Evolutionary conservation across 2,329 filamentous ascomycete genomes (phyloP).

Genomic region (Pseudopyricularia javanii): DNA sequence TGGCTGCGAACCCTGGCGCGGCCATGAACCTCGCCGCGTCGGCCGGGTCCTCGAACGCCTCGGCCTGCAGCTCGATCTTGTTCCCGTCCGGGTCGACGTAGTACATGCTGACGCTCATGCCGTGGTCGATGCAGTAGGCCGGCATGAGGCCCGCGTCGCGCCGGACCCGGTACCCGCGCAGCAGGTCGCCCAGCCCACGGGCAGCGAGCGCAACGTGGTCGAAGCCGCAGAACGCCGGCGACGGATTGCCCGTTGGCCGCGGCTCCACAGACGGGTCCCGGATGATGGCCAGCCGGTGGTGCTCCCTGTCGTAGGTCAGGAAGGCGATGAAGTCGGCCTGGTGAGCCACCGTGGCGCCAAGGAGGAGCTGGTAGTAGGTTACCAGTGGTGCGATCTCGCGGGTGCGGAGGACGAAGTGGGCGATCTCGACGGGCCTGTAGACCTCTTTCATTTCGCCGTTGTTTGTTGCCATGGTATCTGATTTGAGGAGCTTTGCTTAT

Average conservation of each 20-base stretch:
- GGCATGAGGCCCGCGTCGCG: slow-evolving; percentile 23
- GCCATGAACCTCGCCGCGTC: slow-evolving; percentile 27
- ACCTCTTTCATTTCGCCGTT: not conserved
- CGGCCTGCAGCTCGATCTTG: slow-evolving; percentile 31
- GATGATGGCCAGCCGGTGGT: slow-evolving; percentile 32
- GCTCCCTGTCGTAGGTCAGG: slow-evolving; percentile 31
- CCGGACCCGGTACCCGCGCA: slow-evolving; percentile 21
- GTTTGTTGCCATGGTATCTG: not conserved
- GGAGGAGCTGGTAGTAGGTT: not conserved
- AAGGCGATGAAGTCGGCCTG: slow-evolving; percentile 13
- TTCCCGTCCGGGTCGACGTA: slow-evolving; percentile 37
- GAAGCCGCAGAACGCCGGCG: slow-evolving; percentile 15
- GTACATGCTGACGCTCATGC: slow-evolving; percentile 32
- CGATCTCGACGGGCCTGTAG: not conserved
- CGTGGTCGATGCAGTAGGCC: slow-evolving; percentile 32
- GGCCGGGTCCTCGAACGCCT: slow-evolving; percentile 23
- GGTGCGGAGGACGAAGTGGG: slow-evolving; percentile 1
- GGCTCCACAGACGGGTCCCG: slow-evolving; percentile 11
- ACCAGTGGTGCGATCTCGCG: not conserved
- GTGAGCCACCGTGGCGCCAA: not conserved
- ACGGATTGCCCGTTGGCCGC: not conserved
- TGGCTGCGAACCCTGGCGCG: slow-evolving; percentile 20
- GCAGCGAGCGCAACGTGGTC: slow-evolving; percentile 30
- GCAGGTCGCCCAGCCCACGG: slow-evolving; percentile 19
- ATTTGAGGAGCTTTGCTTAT: not conserved